Evolutionary conservation across 1,284 basidiomycete species (phyloP).

Genomic region (Kalmanozyma brasiliensis): DNA sequence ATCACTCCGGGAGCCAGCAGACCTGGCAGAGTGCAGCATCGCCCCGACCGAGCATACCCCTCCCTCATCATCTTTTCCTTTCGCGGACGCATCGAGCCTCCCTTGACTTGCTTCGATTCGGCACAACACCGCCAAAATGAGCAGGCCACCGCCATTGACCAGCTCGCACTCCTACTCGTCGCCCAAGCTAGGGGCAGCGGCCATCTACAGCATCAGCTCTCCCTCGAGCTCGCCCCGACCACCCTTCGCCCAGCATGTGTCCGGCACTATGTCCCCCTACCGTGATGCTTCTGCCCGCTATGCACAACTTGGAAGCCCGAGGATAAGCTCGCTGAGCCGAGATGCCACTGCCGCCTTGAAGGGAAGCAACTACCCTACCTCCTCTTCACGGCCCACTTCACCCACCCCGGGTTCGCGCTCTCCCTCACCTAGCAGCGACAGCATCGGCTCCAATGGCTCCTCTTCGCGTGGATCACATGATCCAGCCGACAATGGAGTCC

Average conservation of each 20-base stretch:
- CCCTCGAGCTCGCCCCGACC: constrained; percentile 59
- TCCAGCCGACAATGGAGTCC: constrained; percentile 1
- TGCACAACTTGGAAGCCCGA: constrained; percentile 54
- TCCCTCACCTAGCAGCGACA: constrained; percentile 44
- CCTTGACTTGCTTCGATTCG: not conserved
- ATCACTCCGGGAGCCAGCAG: too few relatives aligned
- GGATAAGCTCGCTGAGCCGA: constrained; percentile 61
- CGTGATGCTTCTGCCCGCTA: constrained; percentile 61
- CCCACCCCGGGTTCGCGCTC: constrained; percentile 48
- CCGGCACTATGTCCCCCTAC: constrained; percentile 59
- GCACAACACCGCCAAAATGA: constrained; percentile 32
- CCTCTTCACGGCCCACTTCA: constrained; percentile 55
- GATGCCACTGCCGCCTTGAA: constrained; percentile 57
- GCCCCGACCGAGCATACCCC: not conserved
- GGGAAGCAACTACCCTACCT: constrained; percentile 56
- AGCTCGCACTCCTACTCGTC: constrained; percentile 40
- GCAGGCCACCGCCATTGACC: constrained; percentile 47
- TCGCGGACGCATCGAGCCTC: too few relatives aligned
- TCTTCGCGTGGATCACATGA: constrained; percentile 13
- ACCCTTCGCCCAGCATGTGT: constrained; percentile 53
- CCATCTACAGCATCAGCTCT: constrained; percentile 44
- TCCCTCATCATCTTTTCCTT: not conserved
- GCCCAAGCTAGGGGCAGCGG: constrained; percentile 43
- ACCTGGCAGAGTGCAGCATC: too few relatives aligned
- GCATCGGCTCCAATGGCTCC: constrained; percentile 17